Evolutionary conservation across 257 asterid species (phyloP).

Genomic region (Solanum appendiculatum): DNA sequence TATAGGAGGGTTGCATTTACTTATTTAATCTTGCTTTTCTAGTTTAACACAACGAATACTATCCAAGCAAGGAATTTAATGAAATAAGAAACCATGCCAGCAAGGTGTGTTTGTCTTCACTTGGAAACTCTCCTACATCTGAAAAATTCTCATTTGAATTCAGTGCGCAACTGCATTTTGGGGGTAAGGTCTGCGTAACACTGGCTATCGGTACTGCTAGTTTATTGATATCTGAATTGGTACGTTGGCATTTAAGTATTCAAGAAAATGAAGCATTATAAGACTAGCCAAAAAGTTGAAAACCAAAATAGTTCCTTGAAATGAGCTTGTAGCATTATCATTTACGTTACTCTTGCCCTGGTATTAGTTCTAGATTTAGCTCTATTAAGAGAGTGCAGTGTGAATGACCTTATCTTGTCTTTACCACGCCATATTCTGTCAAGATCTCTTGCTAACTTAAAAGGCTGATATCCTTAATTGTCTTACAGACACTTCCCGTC

Average conservation of each 20-base stretch:
- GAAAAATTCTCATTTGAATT: background rate
- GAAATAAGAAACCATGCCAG: background rate
- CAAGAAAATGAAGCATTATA: background rate
- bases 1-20: background rate
- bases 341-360: background rate
- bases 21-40: background rate
- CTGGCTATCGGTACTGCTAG: background rate
- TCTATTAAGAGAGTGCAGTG: background rate
- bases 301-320: background rate
- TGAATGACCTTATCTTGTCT: background rate
- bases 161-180: background rate
- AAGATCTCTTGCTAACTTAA: background rate
- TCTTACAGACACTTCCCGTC: conserved; percentile 79
- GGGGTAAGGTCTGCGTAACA: no score
- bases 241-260: background rate
- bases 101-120: background rate
- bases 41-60: background rate
- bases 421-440: background rate
- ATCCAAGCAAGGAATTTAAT: background rate
- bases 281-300: background rate
- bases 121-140: background rate
- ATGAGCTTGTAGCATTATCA: background rate
- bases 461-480: background rate
- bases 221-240: background rate
- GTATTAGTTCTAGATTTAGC: background rate